These are phyloP conservation scores for Pezicula carpinea DNA, from an alignment of 2,329 filamentous ascomycete species.

Conservation along the genomic window DNA sequence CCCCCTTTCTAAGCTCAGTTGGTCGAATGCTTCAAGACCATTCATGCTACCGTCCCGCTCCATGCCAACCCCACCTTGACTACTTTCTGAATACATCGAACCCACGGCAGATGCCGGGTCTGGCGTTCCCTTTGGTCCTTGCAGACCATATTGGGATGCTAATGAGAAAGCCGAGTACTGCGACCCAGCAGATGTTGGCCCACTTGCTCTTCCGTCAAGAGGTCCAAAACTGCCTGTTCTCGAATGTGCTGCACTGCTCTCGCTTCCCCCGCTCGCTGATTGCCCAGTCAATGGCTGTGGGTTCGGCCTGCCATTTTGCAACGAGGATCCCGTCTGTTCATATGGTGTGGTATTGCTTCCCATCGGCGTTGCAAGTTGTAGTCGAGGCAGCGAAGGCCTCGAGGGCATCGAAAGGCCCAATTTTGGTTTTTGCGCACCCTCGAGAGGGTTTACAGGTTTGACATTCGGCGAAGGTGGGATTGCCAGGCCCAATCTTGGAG, in stretches of 20 bases:
- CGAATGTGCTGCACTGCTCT: slow-evolving; percentile 74
- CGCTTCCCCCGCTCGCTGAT: slow-evolving; percentile 73
- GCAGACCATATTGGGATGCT: slow-evolving; percentile 65
- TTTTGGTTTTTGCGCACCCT: slow-evolving; percentile 16
- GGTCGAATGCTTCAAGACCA: slow-evolving; percentile 71
- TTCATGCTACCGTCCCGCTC: slow-evolving; percentile 79
- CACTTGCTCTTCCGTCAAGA: slow-evolving; percentile 70
- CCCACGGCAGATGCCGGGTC: slow-evolving; percentile 87
- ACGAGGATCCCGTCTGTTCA: slow-evolving; percentile 47
- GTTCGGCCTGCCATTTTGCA: slow-evolving; percentile 28
- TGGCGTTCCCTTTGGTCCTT: slow-evolving; percentile 60
- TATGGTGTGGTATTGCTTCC: slow-evolving; percentile 71
- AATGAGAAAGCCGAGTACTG: slow-evolving; percentile 82
- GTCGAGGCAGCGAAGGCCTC: slow-evolving; percentile 64
- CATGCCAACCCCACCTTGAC: slow-evolving; percentile 71
- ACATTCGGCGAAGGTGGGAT: slow-evolving; percentile 84
- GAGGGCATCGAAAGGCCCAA: slow-evolving; percentile 20
- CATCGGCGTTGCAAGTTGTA: slow-evolving; percentile 85
- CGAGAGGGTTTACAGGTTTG: slow-evolving; percentile 60
- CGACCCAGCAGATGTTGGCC: slow-evolving; percentile 81
- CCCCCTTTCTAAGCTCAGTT: slow-evolving; percentile 76
- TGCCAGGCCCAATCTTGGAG: slow-evolving; percentile 65
- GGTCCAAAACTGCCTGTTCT: slow-evolving; percentile 80
- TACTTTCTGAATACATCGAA: slow-evolving; percentile 76
- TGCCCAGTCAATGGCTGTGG: slow-evolving; percentile 48